Conservation (phyloP, 2,329 filamentous ascomycete genomes). For the Diaporthe citrichinensis region DNA sequence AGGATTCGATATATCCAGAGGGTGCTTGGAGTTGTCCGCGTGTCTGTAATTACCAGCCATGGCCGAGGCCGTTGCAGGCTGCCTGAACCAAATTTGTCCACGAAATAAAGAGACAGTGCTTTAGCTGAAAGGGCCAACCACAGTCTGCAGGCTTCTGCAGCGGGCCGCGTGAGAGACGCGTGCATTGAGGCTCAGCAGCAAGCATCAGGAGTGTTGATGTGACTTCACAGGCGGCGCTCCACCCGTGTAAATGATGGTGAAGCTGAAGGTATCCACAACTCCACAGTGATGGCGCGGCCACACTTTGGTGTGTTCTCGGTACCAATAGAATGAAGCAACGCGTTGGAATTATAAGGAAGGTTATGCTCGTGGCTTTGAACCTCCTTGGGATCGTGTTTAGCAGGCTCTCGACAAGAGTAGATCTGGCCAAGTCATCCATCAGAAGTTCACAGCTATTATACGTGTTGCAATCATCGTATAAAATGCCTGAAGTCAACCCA, state of each 20-base stretch:
- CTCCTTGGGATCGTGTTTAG: neutral
- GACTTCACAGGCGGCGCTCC: conserved; percentile 4
- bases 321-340: neutral
- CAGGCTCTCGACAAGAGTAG: neutral
- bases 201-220: neutral
- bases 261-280: conserved; percentile 17
- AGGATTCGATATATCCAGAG: too few species aligned
- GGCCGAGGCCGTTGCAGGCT: neutral
- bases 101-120: too few species aligned
- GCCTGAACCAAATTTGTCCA: too few species aligned
- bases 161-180: neutral
- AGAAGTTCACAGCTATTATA: neutral
- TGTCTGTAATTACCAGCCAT: neutral
- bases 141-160: neutral
- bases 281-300: conserved; percentile 28
- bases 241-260: conserved; percentile 29
- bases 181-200: conserved; percentile 6
- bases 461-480: neutral
- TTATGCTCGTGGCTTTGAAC: neutral
- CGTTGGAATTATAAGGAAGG: neutral
- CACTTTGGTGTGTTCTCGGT: neutral
- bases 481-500: conserved; percentile 39
- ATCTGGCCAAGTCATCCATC: neutral
- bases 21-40: neutral
- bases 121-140: neutral